Percentiles rank a stretch among this genome's conserved stretches.
Evolutionary conservation across 306 rosid species (phyloP).

Genomic region (Vachellia pachyceras): DNA sequence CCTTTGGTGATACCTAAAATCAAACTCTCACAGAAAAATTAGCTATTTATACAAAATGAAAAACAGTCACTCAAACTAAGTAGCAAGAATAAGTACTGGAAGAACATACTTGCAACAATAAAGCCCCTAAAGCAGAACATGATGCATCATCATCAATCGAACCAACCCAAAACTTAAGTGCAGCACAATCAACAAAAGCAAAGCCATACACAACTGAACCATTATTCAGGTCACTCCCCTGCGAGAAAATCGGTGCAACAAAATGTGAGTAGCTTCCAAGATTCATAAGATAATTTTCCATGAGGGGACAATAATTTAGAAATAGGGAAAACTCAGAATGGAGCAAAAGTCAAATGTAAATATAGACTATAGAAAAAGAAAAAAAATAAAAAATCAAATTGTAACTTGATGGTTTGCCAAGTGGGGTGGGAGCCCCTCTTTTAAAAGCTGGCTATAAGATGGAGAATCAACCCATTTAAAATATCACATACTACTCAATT

Average conservation of each 20-base stretch:
- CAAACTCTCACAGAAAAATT: conserved; percentile 39
- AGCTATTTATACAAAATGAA: conserved; percentile 36
- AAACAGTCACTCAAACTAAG: conserved; percentile 27
- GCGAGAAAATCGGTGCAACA: conserved; percentile 34
- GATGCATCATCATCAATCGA: conserved; percentile 82
- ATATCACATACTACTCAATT: neutral
- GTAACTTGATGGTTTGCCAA: neutral
- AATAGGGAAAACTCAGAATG: neutral
- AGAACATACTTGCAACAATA: conserved; percentile 85
- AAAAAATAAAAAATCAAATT: neutral
- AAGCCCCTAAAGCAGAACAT: conserved; percentile 86
- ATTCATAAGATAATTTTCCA: neutral
- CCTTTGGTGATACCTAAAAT: conserved; percentile 92
- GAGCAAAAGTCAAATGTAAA: neutral
- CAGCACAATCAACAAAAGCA: conserved; percentile 95
- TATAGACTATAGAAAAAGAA: neutral
- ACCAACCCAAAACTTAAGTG: conserved; percentile 88
- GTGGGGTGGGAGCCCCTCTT: neutral
- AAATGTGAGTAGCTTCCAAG: conserved; percentile 17
- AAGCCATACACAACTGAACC: conserved; percentile 81
- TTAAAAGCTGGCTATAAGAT: neutral
- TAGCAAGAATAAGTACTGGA: conserved; percentile 30
- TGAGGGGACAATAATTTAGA: neutral
- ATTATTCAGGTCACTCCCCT: conserved; percentile 65
- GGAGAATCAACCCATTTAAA: neutral